Evolutionary conservation across 1,284 basidiomycete genomes (phyloP).

Genomic region (Leccinum variabile): DNA sequence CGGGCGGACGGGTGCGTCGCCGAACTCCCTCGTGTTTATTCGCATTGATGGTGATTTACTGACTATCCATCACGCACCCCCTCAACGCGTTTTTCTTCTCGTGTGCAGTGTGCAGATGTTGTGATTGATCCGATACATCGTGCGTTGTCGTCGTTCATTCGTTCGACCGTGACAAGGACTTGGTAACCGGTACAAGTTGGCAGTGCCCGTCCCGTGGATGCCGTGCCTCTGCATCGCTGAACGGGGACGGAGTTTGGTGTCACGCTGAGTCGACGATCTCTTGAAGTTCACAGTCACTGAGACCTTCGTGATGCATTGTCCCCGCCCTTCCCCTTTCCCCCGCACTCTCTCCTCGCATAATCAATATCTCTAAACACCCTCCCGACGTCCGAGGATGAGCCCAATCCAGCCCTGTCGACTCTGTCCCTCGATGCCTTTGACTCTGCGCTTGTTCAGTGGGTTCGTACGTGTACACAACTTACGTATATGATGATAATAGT

Average conservation of each 20-base stretch:
- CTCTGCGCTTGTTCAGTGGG: not conserved
- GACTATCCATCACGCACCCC: not conserved
- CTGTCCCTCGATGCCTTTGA: not conserved
- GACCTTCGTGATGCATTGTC: not conserved
- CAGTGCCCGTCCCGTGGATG: not conserved
- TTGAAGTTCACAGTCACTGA: no score
- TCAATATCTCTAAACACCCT: not conserved
- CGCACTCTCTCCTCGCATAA: not conserved
- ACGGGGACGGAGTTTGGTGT: conserved; percentile 6
- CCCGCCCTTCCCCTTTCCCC: not conserved
- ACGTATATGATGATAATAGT: not conserved
- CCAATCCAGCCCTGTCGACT: not conserved
- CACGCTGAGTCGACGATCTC: not conserved
- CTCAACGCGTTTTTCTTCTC: not conserved
- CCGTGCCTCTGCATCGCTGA: conserved; percentile 1
- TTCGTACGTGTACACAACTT: not conserved
- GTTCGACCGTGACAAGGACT: not conserved
- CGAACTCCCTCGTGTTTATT: conserved; percentile 13
- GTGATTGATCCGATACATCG: not conserved
- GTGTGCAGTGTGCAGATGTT: not conserved
- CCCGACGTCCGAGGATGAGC: not conserved
- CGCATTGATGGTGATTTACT: not conserved
- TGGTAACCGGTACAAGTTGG: not conserved
- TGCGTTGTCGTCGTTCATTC: not conserved
- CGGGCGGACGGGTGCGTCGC: conserved; percentile 5